These are phyloP conservation scores for Lactarius indigo DNA, from an alignment of 768 basidiomycete species.

Conservation along the genomic window DNA sequence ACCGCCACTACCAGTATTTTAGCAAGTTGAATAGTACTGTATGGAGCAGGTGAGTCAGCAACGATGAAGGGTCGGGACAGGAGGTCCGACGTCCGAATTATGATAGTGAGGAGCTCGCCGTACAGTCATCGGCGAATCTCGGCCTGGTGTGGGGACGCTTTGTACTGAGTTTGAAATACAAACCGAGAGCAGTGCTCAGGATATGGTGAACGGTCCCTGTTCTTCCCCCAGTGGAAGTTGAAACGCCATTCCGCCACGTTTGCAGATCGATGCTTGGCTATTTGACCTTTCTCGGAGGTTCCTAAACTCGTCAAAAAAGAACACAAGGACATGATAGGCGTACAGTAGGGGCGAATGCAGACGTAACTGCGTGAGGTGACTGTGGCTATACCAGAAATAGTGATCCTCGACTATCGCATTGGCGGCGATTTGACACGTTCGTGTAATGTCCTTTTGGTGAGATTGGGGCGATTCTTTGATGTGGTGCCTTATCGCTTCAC, in stretches of 20 bases:
- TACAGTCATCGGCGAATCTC: background rate
- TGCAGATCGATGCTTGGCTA: background rate
- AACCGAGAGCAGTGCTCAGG: background rate
- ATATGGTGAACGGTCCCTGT: background rate
- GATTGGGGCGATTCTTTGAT: conserved; percentile 24
- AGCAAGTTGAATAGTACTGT: background rate
- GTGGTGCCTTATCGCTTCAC: conserved; percentile 25
- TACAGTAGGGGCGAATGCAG: background rate
- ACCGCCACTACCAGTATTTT: background rate
- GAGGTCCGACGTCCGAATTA: background rate
- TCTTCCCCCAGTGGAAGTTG: background rate
- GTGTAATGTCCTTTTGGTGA: conserved; percentile 19
- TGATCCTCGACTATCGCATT: conserved; percentile 20
- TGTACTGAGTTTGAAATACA: background rate
- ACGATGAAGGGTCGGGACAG: background rate
- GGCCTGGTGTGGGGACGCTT: background rate
- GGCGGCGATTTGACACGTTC: too few species aligned
- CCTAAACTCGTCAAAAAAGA: background rate
- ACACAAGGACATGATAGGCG: background rate
- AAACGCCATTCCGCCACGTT: background rate
- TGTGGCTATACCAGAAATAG: conserved; percentile 25
- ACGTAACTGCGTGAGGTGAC: conserved; percentile 21
- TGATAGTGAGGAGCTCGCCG: background rate
- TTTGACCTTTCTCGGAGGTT: background rate
- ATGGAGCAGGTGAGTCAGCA: too few species aligned